Percentiles rank a stretch among this genome's conserved stretches.
These are phyloP conservation scores for Closterium sp. DNA, from an alignment of 139 green algal genomes.

Conservation along the genomic window DNA sequence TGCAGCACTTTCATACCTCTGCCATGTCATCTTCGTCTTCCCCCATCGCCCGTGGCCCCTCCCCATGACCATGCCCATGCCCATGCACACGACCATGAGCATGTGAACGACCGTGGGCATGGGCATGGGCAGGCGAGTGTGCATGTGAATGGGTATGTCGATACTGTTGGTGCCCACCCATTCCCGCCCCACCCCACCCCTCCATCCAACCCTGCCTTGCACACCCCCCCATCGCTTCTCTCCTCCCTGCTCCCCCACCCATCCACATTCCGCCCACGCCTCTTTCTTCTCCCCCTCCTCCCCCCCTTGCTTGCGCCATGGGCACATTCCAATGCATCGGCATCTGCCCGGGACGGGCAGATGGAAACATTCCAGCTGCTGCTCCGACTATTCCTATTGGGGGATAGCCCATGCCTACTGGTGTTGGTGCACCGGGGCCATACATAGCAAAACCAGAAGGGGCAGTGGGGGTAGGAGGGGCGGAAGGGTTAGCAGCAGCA, in stretches of 20 bases:
- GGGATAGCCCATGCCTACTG: not conserved
- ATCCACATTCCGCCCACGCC: not conserved
- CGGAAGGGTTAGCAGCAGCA: not conserved
- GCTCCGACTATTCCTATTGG: not conserved
- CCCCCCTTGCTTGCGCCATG: not conserved
- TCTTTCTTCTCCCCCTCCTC: not conserved
- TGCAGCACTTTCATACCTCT: not conserved
- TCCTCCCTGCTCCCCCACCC: not conserved
- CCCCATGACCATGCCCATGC: not conserved
- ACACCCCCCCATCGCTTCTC: not conserved
- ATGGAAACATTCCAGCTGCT: not conserved
- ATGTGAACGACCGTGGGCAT: not conserved
- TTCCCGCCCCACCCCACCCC: not conserved
- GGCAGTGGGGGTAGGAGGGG: too few species aligned
- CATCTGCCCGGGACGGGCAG: not conserved
- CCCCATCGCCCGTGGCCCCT: not conserved
- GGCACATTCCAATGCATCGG: not conserved
- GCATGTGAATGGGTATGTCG: conserved; percentile 3
- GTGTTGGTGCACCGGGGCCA: not conserved
- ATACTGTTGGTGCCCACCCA: not conserved
- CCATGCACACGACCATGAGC: not conserved
- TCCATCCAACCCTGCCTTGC: not conserved
- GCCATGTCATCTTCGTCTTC: not conserved
- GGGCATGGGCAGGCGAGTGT: not conserved
- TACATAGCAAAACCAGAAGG: not conserved